Evolutionary conservation across 164 flowering plant species (phyloP), one percentile per base, ranked within the genome.

Genomic region (Stephania japonica): DNA sequence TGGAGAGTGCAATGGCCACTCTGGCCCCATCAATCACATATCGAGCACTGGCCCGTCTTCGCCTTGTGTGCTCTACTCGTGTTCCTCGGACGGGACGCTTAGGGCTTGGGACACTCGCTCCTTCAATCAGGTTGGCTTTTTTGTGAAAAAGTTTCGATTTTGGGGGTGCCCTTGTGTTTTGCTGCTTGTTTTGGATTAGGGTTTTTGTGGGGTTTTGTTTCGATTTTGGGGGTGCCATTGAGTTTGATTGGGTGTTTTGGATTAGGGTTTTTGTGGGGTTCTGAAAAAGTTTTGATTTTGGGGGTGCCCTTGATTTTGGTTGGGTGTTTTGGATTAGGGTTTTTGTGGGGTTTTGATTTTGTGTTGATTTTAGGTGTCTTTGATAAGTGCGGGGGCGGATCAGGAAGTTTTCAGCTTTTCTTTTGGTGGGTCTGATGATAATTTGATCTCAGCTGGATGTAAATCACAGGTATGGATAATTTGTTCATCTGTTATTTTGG

Each of bases 381-480:
- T 80, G 61, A 69, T 91, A 63, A 83, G 70, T 72, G 85, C 86
- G 69, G 95, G 89, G 47, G 70, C 89, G 42, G 77, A 83, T 5
- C 90, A 85, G 75, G 94, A 90, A 80, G 76, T 93, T 19, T 96
- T 93, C 79, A 88, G 94, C 83, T 87, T 96, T 75, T 84, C 94
- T 3, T 85, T 91, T 88, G 97, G 97, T 81, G 97, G 97, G 21
- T 70, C 88, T 0, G 71, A 76, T 65, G 83, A 77, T 75, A 86
- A 85, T 85, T 92, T 96, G 77, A 87, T 96, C 75, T 93, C 99
- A 19, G 97, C 92, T 32, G 99, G 97, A 26, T 87, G 91, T 81
- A 84, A 89, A 72, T 77, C 93, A 72, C 88, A 92, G 97, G 99
- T 93, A 68, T 16, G n/a, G 13, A 32, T 32, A 0, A 24, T 7